A percentile compares a stretch with the other conserved stretches of the same genome.
phyloP scores from a whole-genome alignment of 2,329 filamentous ascomycete genomes.

The Pseudogymnoascus sp. region DNA sequence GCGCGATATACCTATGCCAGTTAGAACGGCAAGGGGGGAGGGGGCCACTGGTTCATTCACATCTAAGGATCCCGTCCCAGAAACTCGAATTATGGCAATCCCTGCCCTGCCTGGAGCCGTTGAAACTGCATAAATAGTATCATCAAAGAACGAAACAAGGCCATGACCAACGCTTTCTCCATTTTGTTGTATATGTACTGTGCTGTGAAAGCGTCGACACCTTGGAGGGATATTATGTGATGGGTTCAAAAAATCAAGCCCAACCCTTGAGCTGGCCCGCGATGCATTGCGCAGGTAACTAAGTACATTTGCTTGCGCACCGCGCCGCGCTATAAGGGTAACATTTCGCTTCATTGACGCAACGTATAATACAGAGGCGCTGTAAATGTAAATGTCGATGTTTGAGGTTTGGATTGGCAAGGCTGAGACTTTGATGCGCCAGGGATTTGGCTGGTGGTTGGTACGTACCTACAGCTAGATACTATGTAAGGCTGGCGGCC shows the following conservation, averaged over 20 bases:
- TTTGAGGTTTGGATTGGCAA: not conserved
- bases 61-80: slow-evolving; percentile 64
- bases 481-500: slow-evolving; percentile 1
- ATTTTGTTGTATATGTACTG: not conserved
- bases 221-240: not conserved
- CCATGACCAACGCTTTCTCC: not conserved
- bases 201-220: not conserved
- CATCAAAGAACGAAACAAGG: slow-evolving; percentile 10
- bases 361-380: not conserved
- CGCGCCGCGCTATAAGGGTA: not conserved
- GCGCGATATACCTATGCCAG: slow-evolving; percentile 50
- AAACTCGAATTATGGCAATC: slow-evolving; percentile 83
- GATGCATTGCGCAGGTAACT: not conserved
- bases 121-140: slow-evolving; percentile 86
- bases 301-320: not conserved
- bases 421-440: not conserved
- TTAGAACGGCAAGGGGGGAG: not conserved
- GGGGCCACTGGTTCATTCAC: slow-evolving; percentile 33
- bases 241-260: slow-evolving; percentile 1
- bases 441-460: not conserved
- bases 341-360: slow-evolving; percentile 5
- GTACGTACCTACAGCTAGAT: slow-evolving; percentile 1
- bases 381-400: not conserved
- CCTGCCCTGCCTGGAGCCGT: slow-evolving; percentile 78
- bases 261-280: not conserved